These are phyloP conservation scores for Athelia psychrophila DNA, from an alignment of 1,284 basidiomycete genomes.

Conservation along the genomic window DNA sequence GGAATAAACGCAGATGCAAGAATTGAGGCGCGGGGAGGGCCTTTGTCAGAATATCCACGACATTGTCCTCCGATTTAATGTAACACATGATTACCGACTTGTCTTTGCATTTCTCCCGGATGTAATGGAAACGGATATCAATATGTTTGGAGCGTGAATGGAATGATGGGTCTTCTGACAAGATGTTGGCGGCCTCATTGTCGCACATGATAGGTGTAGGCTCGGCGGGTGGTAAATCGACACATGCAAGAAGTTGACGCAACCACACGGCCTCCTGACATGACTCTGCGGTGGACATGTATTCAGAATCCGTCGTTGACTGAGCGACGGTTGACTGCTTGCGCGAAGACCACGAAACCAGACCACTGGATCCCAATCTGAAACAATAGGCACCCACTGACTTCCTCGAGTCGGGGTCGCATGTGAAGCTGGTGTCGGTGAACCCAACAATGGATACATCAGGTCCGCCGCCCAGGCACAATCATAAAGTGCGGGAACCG, in stretches of 20 bases:
- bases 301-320: slow-evolving; percentile 14
- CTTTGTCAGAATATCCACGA: too few species aligned
- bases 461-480: slow-evolving; percentile 24
- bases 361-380: slow-evolving; percentile 19
- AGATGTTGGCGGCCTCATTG: not conserved
- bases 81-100: too few species aligned
- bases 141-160: not conserved
- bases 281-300: not conserved
- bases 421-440: slow-evolving; percentile 39
- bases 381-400: slow-evolving; percentile 38
- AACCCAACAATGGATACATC: slow-evolving; percentile 29
- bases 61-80: too few species aligned
- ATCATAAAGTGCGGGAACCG: slow-evolving; percentile 28
- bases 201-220: not conserved
- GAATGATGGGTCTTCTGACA: not conserved
- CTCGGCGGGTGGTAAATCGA: not conserved
- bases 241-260: not conserved
- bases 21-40: too few species aligned
- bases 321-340: slow-evolving; percentile 25
- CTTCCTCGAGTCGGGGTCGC: slow-evolving; percentile 19
- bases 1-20: too few species aligned
- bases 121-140: not conserved
- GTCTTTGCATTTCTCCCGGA: not conserved
- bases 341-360: slow-evolving; percentile 29
- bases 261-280: not conserved